Conservation (phyloP, 1,139 yeast genomes). For the Kodamaea ohmeri region DNA sequence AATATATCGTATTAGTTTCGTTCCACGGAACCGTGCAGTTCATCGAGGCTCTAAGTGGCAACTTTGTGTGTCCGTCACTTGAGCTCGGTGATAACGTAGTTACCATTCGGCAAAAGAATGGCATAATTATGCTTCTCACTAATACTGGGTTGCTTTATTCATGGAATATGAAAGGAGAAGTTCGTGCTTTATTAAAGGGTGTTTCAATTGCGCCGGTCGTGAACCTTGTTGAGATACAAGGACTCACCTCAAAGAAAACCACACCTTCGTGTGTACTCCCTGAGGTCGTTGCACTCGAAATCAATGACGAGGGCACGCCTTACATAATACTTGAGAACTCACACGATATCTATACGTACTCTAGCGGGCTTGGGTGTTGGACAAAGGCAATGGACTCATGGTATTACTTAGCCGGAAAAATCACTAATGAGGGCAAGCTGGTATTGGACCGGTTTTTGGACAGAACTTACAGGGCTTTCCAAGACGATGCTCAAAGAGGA, state of each 20-base stretch:
- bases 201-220: conserved; percentile 54
- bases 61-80: conserved; percentile 45
- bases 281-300: conserved; percentile 29
- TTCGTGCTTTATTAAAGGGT: conserved; percentile 34
- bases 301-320: conserved; percentile 42
- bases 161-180: conserved; percentile 39
- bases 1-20: conserved; percentile 58
- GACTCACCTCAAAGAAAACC: conserved; percentile 6
- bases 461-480: conserved; percentile 18
- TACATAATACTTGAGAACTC: conserved; percentile 35
- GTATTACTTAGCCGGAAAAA: conserved; percentile 30
- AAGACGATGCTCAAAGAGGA: conserved; percentile 21
- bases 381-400: conserved; percentile 46
- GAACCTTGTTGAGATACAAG: conserved; percentile 24
- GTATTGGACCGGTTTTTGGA: conserved; percentile 13
- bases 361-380: conserved; percentile 45
- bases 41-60: conserved; percentile 63
- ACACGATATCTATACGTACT: conserved; percentile 41
- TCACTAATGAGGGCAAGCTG: conserved; percentile 2
- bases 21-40: conserved; percentile 71
- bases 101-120: conserved; percentile 50
- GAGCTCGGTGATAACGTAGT: conserved; percentile 60
- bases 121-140: conserved; percentile 54
- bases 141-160: conserved; percentile 47
- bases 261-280: conserved; percentile 22